Evolutionary conservation across 2,329 filamentous ascomycete species (phyloP).

Genomic region (Pseudovirgaria hyperparasitica): DNA sequence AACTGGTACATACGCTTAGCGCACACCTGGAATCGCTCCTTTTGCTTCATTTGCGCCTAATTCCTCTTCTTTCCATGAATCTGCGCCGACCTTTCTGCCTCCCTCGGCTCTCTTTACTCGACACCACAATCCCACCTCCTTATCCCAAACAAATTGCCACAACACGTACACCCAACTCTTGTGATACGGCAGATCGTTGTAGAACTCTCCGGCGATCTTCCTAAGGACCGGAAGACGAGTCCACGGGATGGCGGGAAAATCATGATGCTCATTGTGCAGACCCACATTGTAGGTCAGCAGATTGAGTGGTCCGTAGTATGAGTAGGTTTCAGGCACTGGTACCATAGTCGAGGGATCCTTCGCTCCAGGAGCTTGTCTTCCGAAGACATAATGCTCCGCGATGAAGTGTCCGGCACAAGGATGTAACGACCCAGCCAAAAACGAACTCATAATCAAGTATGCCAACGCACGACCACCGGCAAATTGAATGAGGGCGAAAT

Average conservation of each 20-base stretch:
- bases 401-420: conserved; percentile 97
- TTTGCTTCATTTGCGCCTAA: conserved; percentile 34
- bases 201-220: conserved; percentile 78
- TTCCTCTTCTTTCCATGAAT: conserved; percentile 34
- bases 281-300: conserved; percentile 93
- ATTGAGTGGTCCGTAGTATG: conserved; percentile 91
- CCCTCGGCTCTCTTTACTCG: conserved; percentile 86
- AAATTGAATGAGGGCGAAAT: conserved; percentile 51
- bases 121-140: conserved; percentile 79
- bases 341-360: conserved; percentile 37
- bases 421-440: conserved; percentile 87
- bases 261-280: conserved; percentile 96
- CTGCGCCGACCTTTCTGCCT: conserved; percentile 43
- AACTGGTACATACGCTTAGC: conserved; percentile 5
- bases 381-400: conserved; percentile 64
- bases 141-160: conserved; percentile 90
- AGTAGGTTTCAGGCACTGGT: conserved; percentile 80
- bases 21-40: conserved; percentile 30
- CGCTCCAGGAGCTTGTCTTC: conserved; percentile 38
- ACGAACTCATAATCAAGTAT: conserved; percentile 81
- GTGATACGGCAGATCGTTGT: conserved; percentile 73
- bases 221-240: conserved; percentile 68
- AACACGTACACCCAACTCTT: conserved; percentile 86
- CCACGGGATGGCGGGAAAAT: conserved; percentile 96
- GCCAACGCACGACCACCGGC: conserved; percentile 53